Conservation (phyloP, 345 rosid species). For the Sonneratia alba region DNA sequence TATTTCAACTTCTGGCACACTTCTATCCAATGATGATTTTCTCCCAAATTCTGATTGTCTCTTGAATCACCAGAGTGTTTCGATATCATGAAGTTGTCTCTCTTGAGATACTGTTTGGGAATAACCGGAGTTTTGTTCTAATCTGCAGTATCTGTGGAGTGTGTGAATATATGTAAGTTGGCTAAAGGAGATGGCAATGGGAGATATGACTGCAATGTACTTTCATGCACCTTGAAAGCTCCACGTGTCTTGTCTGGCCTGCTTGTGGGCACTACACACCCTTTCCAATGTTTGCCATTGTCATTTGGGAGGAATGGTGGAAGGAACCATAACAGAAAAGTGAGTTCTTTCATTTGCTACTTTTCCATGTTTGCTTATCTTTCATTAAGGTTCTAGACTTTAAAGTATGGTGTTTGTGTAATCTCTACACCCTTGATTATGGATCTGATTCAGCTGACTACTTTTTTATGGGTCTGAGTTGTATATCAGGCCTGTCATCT, state of each 20-base stretch:
- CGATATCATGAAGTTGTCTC: neutral
- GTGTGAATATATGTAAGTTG: slow-evolving; percentile 68
- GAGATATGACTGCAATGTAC: slow-evolving; percentile 60
- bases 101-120: slow-evolving; percentile 3
- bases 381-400: neutral
- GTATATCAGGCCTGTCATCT: neutral
- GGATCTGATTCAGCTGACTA: neutral
- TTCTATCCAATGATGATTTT: too few relatives aligned
- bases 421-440: neutral
- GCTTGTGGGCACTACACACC: slow-evolving; percentile 73
- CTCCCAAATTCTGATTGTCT: too few relatives aligned
- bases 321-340: slow-evolving; percentile 33
- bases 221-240: slow-evolving; percentile 87
- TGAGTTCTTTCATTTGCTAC: slow-evolving; percentile 23
- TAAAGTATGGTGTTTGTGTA: neutral
- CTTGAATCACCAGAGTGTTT: too few relatives aligned
- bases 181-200: slow-evolving; percentile 61
- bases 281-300: slow-evolving; percentile 36
- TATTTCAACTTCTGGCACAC: too few relatives aligned
- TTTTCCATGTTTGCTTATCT: neutral
- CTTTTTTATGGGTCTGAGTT: neutral
- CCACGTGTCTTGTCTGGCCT: slow-evolving; percentile 84
- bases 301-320: slow-evolving; percentile 28
- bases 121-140: slow-evolving; percentile 7
- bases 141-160: slow-evolving; percentile 69